A percentile compares a stretch with the other conserved stretches of the same genome.
Evolutionary conservation across 257 asterid genomes (phyloP).

Genomic region (Thymus quinquecostatus): DNA sequence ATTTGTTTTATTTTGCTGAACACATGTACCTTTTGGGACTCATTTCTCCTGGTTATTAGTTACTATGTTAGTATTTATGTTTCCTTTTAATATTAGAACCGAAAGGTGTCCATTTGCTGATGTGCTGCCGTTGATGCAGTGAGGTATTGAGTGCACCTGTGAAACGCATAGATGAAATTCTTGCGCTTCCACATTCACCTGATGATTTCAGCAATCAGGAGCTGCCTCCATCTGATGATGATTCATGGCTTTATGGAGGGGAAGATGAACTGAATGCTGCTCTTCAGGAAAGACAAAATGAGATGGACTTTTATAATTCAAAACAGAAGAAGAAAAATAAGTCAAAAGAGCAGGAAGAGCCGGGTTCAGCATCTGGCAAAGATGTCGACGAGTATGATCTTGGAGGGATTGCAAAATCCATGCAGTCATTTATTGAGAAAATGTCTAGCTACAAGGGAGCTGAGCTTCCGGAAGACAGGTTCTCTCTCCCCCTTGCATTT

Average conservation of each 20-base stretch:
- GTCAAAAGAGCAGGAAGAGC: constrained; percentile 59
- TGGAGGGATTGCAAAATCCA: constrained; percentile 78
- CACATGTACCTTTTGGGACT: too few species aligned
- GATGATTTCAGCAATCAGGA: constrained; percentile 63
- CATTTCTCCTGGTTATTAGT: constrained; percentile 6
- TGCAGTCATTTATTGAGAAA: constrained; percentile 76
- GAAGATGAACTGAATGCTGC: constrained; percentile 84
- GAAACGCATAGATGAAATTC: constrained; percentile 78
- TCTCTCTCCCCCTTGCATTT: constrained; percentile 23
- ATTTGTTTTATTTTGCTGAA: too few species aligned
- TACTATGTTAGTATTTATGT: not conserved
- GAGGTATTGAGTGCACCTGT: constrained; percentile 78
- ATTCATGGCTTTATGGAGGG: constrained; percentile 92
- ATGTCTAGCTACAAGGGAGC: constrained; percentile 90
- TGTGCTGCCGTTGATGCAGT: constrained; percentile 49
- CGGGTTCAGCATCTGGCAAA: constrained; percentile 45
- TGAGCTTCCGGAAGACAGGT: constrained; percentile 82
- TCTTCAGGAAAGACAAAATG: constrained; percentile 88
- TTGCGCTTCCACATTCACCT: constrained; percentile 67
- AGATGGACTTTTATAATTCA: constrained; percentile 72
- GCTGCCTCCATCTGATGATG: constrained; percentile 89
- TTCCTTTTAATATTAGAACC: constrained; percentile 16
- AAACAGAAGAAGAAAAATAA: constrained; percentile 64
- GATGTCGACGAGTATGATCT: constrained; percentile 61
- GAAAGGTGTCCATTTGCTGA: constrained; percentile 20